phyloP scores from a whole-genome alignment of 2,329 filamentous ascomycete species.

The Aspergillus uvarum region DNA sequence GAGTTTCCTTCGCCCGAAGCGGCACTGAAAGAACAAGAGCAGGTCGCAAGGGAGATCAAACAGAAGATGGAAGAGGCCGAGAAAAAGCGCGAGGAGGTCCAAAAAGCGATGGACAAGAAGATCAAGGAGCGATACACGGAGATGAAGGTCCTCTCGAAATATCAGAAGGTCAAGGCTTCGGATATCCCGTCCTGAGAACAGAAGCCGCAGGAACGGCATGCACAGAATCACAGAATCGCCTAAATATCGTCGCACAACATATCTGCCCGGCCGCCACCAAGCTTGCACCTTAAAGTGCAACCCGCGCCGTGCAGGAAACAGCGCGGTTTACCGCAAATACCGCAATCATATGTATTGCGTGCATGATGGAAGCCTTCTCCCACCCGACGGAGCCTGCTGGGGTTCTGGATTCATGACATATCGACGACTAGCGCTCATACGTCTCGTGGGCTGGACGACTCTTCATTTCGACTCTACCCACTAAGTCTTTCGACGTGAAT shows the following conservation, averaged over 20 bases:
- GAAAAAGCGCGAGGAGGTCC: slow-evolving; percentile 40
- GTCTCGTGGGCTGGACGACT: not conserved
- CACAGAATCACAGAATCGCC: not conserved
- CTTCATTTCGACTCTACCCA: not conserved
- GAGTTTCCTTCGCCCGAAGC: slow-evolving; percentile 38
- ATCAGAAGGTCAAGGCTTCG: slow-evolving; percentile 39
- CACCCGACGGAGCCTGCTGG: not conserved
- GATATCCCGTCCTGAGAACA: slow-evolving; percentile 28
- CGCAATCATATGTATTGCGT: not conserved
- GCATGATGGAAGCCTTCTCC: not conserved
- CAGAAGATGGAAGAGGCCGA: slow-evolving; percentile 38
- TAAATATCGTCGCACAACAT: not conserved
- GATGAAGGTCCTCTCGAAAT: slow-evolving; percentile 44
- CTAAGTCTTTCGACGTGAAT: not conserved
- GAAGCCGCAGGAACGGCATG: not conserved
- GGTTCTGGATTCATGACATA: not conserved
- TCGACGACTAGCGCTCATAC: not conserved
- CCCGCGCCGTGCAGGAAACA: not conserved
- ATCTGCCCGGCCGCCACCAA: not conserved
- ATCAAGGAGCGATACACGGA: slow-evolving; percentile 44
- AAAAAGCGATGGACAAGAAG: slow-evolving; percentile 45
- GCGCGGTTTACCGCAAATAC: not conserved
- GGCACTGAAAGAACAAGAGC: slow-evolving; percentile 39
- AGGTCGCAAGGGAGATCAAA: slow-evolving; percentile 39
- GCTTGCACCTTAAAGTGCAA: not conserved